phyloP scores from a whole-genome alignment of 2,329 filamentous ascomycete species.

The Neofusicoccum umdonicola region DNA sequence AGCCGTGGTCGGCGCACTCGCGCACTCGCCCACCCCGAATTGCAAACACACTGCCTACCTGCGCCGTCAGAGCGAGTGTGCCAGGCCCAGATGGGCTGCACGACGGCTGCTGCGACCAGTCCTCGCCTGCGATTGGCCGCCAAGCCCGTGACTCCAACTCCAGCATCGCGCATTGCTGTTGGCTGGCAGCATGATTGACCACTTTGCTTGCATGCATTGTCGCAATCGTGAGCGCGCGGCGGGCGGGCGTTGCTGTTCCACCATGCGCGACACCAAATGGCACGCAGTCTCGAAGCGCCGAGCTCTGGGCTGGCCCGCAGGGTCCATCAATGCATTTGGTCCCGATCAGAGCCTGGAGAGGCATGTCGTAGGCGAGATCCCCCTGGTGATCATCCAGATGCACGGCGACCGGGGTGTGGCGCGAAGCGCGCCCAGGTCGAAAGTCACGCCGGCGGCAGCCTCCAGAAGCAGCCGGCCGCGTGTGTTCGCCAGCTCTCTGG shows the following conservation, averaged over 20 bases:
- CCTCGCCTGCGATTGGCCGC: not conserved
- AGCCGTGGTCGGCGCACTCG: not conserved
- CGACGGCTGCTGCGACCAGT: too few relatives aligned
- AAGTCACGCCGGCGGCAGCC: not conserved
- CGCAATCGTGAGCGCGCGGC: not conserved
- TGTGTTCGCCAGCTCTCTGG: not conserved
- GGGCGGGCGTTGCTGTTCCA: not conserved
- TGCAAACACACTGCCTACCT: not conserved
- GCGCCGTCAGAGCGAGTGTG: not conserved
- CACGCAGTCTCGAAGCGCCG: conserved; percentile 1
- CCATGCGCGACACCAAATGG: not conserved
- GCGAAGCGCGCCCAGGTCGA: not conserved
- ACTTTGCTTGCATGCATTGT: not conserved
- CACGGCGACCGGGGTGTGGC: conserved; percentile 9
- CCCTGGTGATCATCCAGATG: conserved; percentile 16
- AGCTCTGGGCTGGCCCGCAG: not conserved
- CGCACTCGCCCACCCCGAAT: not conserved
- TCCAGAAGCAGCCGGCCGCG: not conserved
- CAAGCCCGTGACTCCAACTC: conserved; percentile 2
- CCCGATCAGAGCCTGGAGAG: not conserved
- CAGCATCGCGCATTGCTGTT: not conserved
- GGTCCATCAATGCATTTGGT: not conserved
- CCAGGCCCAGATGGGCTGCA: not conserved
- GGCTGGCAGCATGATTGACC: conserved; percentile 4
- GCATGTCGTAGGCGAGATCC: conserved; percentile 2